Evolutionary conservation across 2,329 filamentous ascomycete genomes (phyloP), one percentile per base, ranked within the genome.

Genomic region (Alternaria sp.): DNA sequence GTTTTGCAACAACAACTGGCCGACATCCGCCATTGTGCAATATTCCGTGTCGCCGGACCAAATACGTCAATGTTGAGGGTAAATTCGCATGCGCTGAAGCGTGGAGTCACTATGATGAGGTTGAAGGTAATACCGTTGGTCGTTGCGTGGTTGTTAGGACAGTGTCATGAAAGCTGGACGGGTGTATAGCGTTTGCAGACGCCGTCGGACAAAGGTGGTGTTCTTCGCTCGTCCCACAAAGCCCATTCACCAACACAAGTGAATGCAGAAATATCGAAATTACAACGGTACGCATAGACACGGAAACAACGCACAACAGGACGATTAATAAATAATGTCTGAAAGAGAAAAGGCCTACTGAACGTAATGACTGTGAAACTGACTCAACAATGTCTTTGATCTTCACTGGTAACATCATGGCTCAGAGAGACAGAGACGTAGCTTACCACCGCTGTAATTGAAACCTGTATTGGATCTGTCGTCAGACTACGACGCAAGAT

Each of bases 181-280:
- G 30, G 46, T 26, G 46, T 49, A 38, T 12, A 49, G 30, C 32
- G 32, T 38, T 49, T 49, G 46, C 46, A 38, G 46, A 49, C 16
- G 46, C 16, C 6, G 18, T 22, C 46, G 14, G 28, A 51, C 49
- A 51, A 51, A 51, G 49, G 36, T 16, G 22, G 20, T 24, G 36
- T 51, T 30, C 16, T 3, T 41, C 49, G 36, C 30, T 41, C n/a
- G 9, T 18, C 16, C 16, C 22, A 51, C 49, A 51, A 51, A 51
- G 49, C 49, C 34, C 34, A 41, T 51, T 41, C 22, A 51, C 38
- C 32, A 28, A 28, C 49, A n/a, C 34, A 51, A 51, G 36, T 41
- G 49, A 51, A 51, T 26, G 49, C 34, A 41, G 28, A 26, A 41
- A 41, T 36, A 34, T 5, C n/a, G 30, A 24, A 4, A 38, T 30